phyloP scores from a whole-genome alignment of 1,139 yeast genomes.

The Blastobotrys ciferrii region DNA sequence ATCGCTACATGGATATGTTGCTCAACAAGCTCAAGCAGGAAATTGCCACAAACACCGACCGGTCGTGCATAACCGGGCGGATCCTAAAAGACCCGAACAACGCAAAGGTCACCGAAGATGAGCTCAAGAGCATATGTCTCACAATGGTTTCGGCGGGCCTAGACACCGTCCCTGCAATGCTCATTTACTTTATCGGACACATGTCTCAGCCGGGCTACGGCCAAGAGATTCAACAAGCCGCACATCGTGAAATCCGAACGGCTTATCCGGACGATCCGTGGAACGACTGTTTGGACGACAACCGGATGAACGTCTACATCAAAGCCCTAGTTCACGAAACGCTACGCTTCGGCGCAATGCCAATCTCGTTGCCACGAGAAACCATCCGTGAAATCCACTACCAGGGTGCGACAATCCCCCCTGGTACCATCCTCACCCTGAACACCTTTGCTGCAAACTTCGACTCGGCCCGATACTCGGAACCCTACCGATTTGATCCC shows the following conservation, averaged over 20 bases:
- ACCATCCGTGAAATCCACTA: slow-evolving; percentile 51
- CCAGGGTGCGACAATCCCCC: slow-evolving; percentile 47
- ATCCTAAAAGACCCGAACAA: slow-evolving; percentile 33
- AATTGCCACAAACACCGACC: slow-evolving; percentile 29
- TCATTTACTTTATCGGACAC: slow-evolving; percentile 61
- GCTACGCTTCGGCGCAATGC: slow-evolving; percentile 62
- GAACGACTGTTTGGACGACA: slow-evolving; percentile 41
- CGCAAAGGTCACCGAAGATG: slow-evolving; percentile 39
- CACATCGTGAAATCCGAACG: slow-evolving; percentile 40
- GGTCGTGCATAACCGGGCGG: slow-evolving; percentile 48
- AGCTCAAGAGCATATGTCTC: slow-evolving; percentile 61
- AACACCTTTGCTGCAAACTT: slow-evolving; percentile 73
- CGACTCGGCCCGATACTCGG: slow-evolving; percentile 45
- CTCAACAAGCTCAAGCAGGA: slow-evolving; percentile 33
- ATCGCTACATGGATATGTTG: slow-evolving; percentile 51
- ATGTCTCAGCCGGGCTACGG: slow-evolving; percentile 51
- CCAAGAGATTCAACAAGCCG: slow-evolving; percentile 44
- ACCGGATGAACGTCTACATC: slow-evolving; percentile 45
- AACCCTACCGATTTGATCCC: slow-evolving; percentile 57
- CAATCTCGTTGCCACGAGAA: slow-evolving; percentile 62
- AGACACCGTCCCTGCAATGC: slow-evolving; percentile 66
- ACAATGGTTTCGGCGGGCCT: slow-evolving; percentile 81
- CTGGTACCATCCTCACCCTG: slow-evolving; percentile 57
- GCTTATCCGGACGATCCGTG: slow-evolving; percentile 47
- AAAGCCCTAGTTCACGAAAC: slow-evolving; percentile 63